A percentile compares a stretch with the other conserved stretches of the same genome.
Conservation (phyloP, 495 filamentous ascomycete genomes). For the Penicillium pancosmium region DNA sequence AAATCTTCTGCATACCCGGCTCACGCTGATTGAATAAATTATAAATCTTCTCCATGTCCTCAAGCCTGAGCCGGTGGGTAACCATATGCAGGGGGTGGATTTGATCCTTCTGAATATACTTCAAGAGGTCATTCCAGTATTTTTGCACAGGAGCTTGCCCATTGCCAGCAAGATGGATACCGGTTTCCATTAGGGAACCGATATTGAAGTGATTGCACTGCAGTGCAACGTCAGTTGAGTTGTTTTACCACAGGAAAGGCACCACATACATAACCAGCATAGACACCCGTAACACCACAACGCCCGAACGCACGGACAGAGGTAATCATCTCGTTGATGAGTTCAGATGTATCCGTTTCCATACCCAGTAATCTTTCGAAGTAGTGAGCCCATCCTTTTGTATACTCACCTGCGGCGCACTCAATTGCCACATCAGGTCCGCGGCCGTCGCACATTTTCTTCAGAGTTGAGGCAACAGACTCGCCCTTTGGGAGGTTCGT, state of each 20-base stretch:
- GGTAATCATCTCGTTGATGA: conserved; percentile 86
- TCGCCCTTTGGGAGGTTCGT: conserved; percentile 52
- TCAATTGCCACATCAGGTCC: conserved; percentile 82
- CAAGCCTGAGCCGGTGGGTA: conserved; percentile 70
- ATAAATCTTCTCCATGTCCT: conserved; percentile 64
- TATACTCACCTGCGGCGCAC: conserved; percentile 82
- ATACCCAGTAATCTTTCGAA: conserved; percentile 71
- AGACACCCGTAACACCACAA: conserved; percentile 78
- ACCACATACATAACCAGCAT: conserved; percentile 75
- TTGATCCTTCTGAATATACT: conserved; percentile 65
- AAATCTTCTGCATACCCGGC: conserved; percentile 72
- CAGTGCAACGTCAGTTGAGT: neutral
- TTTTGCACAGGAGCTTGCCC: conserved; percentile 79
- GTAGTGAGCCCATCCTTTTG: conserved; percentile 83
- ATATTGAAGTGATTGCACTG: conserved; percentile 83
- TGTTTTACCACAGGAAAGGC: neutral
- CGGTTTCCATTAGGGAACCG: conserved; percentile 81
- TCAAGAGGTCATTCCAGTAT: conserved; percentile 54
- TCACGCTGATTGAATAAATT: conserved; percentile 64
- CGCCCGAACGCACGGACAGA: conserved; percentile 75
- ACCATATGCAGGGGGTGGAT: conserved; percentile 82
- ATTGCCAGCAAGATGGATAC: conserved; percentile 74
- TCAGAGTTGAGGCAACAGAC: conserved; percentile 69
- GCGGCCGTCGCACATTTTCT: conserved; percentile 63
- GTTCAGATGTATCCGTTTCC: conserved; percentile 86